Evolutionary conservation across 169 alveolate genomes (phyloP).

Genomic region (Plasmodium ovale): DNA sequence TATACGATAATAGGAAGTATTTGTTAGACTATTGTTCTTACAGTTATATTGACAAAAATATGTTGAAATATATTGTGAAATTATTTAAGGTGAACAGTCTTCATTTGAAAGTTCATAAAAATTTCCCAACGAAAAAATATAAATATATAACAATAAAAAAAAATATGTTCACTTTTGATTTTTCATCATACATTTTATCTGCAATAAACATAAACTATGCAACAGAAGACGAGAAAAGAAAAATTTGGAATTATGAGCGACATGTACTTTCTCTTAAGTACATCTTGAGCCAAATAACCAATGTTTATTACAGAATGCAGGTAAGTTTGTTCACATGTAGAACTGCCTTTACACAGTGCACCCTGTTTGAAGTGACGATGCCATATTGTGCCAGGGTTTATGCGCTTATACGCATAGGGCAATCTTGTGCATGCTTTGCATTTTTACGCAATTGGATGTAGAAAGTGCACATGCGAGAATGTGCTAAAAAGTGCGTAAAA

Average conservation of each 20-base stretch:
- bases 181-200: constrained; percentile 30
- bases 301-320: constrained; percentile 63
- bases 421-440: too few relatives aligned
- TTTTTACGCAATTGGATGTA: too few relatives aligned
- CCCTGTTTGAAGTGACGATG: too few relatives aligned
- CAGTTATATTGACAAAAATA: constrained; percentile 60
- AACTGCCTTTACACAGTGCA: too few relatives aligned
- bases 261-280: constrained; percentile 35
- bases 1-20: constrained; percentile 44
- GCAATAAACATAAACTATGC: constrained; percentile 28
- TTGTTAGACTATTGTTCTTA: constrained; percentile 59
- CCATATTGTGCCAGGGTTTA: too few relatives aligned
- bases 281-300: constrained; percentile 13
- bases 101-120: constrained; percentile 29
- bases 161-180: constrained; percentile 28
- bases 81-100: constrained; percentile 44
- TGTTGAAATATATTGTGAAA: constrained; percentile 37
- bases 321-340: constrained; percentile 19
- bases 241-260: constrained; percentile 9
- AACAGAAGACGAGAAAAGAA: background rate
- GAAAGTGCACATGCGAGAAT: too few relatives aligned
- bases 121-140: constrained; percentile 46
- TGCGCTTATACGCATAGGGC: too few relatives aligned
- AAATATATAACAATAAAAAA: constrained; percentile 28
- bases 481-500: too few relatives aligned